Percentiles rank a stretch among this genome's conserved stretches.
phyloP scores from a whole-genome alignment of 1,284 basidiomycete genomes.

The Leccinum griseonigrum region DNA sequence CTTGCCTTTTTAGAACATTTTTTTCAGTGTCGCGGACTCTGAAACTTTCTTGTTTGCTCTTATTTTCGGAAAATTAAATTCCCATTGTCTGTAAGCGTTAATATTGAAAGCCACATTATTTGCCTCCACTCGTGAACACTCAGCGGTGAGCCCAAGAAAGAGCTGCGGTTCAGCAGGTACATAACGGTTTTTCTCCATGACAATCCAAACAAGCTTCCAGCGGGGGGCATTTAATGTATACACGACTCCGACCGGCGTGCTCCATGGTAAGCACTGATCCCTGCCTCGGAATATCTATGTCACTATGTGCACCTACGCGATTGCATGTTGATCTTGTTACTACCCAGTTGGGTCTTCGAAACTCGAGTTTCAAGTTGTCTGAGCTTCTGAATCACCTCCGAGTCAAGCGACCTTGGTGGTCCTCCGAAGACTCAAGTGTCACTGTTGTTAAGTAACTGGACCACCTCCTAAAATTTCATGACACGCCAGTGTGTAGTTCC shows the following conservation, averaged over 20 bases:
- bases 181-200: no score
- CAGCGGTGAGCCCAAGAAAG: not conserved
- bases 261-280: not conserved
- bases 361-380: not conserved
- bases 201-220: not conserved
- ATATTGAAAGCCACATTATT: not conserved
- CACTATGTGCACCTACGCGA: not conserved
- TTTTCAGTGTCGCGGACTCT: conserved; percentile 25
- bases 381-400: not conserved
- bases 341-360: not conserved
- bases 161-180: not conserved
- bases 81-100: not conserved
- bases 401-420: not conserved
- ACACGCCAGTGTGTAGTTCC: not conserved
- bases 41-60: conserved; percentile 14
- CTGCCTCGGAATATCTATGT: not conserved
- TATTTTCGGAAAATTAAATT: conserved; percentile 4
- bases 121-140: not conserved
- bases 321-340: not conserved
- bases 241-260: not conserved
- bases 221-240: not conserved
- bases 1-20: conserved; percentile 15
- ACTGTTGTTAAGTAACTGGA: not conserved
- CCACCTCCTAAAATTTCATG: not conserved
- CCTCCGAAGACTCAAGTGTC: not conserved